phyloP scores from a whole-genome alignment of 441 rosid genomes.

The Euphorbia corollata region DNA sequence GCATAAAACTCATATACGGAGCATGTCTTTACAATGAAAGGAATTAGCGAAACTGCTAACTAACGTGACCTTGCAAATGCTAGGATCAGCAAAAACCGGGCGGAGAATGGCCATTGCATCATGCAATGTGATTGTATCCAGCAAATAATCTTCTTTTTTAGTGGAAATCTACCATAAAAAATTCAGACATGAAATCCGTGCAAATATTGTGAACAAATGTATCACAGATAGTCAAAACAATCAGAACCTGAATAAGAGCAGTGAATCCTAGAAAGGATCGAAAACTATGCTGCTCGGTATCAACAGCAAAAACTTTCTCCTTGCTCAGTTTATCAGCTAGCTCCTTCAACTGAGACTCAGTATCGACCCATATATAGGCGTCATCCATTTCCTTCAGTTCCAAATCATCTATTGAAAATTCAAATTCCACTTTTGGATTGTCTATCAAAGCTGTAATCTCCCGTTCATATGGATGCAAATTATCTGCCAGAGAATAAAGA shows the following conservation, averaged over 20 bases:
- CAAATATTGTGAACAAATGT: not conserved
- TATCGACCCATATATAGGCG: constrained; percentile 61
- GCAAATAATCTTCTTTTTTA: constrained; percentile 53
- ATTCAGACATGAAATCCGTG: not conserved
- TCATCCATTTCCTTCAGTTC: constrained; percentile 35
- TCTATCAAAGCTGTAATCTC: constrained; percentile 52
- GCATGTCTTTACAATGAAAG: not conserved
- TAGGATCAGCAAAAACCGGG: constrained; percentile 64
- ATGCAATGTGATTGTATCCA: constrained; percentile 74
- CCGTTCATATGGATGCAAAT: constrained; percentile 55
- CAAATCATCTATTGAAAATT: constrained; percentile 22
- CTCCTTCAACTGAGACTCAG: constrained; percentile 50
- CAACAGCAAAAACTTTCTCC: constrained; percentile 58
- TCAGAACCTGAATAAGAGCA: constrained; percentile 70
- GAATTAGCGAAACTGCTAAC: not conserved
- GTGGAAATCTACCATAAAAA: constrained; percentile 56
- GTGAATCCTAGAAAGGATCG: constrained; percentile 84
- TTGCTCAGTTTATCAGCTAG: constrained; percentile 49
- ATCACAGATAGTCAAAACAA: not conserved
- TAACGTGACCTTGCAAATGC: constrained; percentile 65
- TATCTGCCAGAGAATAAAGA: constrained; percentile 27
- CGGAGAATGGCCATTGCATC: constrained; percentile 63
- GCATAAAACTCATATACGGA: not conserved
- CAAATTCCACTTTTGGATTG: constrained; percentile 36
- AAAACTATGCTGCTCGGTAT: constrained; percentile 88